Conservation (phyloP, 257 asterid species). For the Osmanthus fragrans region DNA sequence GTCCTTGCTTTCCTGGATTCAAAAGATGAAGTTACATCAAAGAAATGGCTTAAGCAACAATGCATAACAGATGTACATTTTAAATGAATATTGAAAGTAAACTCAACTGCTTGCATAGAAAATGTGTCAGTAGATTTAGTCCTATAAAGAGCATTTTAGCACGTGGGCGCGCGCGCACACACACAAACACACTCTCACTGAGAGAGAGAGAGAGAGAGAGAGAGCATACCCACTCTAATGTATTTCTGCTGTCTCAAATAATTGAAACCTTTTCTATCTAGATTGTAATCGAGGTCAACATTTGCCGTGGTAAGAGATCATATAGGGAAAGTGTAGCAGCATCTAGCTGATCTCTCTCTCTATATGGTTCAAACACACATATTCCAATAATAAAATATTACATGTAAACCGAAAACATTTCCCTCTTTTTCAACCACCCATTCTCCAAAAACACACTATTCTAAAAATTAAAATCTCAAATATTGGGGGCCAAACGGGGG, state of each 20-base stretch:
- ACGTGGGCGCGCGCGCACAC: too few species aligned
- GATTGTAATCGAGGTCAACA: background rate
- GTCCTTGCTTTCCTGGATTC: conserved; percentile 65
- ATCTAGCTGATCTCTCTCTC: background rate
- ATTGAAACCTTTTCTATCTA: background rate
- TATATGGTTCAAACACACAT: background rate
- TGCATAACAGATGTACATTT: background rate
- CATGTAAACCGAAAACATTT: too few species aligned
- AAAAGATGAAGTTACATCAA: conserved; percentile 27
- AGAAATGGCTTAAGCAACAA: conserved; percentile 8
- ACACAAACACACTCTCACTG: too few species aligned
- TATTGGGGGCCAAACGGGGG: too few species aligned
- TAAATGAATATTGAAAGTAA: background rate
- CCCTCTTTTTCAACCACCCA: too few species aligned
- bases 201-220: background rate
- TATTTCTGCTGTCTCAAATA: background rate
- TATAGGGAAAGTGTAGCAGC: background rate
- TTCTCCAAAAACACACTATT: too few species aligned
- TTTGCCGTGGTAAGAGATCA: background rate
- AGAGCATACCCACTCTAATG: background rate
- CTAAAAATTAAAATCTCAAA: too few species aligned
- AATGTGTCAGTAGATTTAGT: background rate
- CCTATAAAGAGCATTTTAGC: background rate
- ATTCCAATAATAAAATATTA: too few species aligned
- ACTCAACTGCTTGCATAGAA: conserved; percentile 13